These are phyloP conservation scores for Lentinula raphanica DNA, from an alignment of 768 basidiomycete genomes.

Conservation along the genomic window DNA sequence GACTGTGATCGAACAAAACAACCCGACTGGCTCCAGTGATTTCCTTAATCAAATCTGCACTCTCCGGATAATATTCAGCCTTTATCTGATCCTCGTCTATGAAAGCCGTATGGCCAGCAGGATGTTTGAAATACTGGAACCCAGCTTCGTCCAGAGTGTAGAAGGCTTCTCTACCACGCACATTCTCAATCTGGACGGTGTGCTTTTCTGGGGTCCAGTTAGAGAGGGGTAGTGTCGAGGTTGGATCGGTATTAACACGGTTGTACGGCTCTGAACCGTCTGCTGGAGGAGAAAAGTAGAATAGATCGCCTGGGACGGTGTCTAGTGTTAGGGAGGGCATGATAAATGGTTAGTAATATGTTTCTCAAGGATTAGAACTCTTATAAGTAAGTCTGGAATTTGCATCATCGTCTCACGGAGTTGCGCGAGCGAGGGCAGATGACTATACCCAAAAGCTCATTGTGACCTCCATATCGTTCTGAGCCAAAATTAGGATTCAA, in stretches of 20 bases:
- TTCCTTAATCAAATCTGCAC: constrained; percentile 50
- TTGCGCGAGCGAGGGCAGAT: neutral
- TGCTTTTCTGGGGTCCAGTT: constrained; percentile 1
- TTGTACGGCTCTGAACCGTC: constrained; percentile 5
- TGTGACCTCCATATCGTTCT: too few species aligned
- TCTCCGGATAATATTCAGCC: constrained; percentile 57
- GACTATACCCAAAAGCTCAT: neutral
- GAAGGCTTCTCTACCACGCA: constrained; percentile 44
- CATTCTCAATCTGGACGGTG: constrained; percentile 38
- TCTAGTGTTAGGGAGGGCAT: constrained; percentile 2
- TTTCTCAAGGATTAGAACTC: neutral
- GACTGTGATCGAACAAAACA: constrained; percentile 65
- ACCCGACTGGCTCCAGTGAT: constrained; percentile 55
- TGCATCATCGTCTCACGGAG: neutral
- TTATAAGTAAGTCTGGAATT: neutral
- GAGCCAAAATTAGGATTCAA: too few species aligned
- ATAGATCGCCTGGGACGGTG: neutral
- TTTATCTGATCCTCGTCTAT: constrained; percentile 45
- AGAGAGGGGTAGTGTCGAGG: neutral
- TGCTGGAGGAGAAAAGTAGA: constrained; percentile 4
- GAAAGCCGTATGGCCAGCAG: constrained; percentile 45
- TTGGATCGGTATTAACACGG: neutral
- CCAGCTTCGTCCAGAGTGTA: constrained; percentile 45
- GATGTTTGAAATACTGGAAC: constrained; percentile 37
- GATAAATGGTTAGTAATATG: neutral